phyloP scores from a whole-genome alignment of 2,329 filamentous ascomycete genomes.

The Triangularia verruculosa region DNA sequence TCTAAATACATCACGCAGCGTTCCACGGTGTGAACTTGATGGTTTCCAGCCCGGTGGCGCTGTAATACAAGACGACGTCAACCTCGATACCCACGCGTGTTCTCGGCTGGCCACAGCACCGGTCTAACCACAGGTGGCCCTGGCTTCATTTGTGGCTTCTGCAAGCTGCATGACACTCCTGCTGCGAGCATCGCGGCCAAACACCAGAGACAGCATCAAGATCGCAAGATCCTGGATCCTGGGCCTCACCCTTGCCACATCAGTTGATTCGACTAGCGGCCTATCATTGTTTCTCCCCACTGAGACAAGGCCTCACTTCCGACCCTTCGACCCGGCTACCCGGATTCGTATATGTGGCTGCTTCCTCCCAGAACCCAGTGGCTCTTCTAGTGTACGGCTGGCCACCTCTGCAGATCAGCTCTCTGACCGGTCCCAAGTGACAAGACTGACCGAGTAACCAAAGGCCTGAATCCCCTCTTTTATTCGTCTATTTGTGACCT shows the following conservation, averaged over 20 bases:
- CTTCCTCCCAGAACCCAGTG: slow-evolving; percentile 15
- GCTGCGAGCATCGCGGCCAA: slow-evolving; percentile 3
- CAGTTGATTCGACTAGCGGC: slow-evolving; percentile 10
- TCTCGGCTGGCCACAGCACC: slow-evolving; percentile 14
- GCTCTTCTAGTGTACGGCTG: slow-evolving; percentile 18
- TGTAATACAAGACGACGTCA: slow-evolving; percentile 7
- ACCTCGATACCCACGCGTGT: slow-evolving; percentile 14
- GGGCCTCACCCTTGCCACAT: background rate
- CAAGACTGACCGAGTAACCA: background rate
- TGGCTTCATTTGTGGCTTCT: slow-evolving; percentile 19
- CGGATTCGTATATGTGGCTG: slow-evolving; percentile 24
- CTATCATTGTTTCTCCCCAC: slow-evolving; percentile 9
- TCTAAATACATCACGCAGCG: slow-evolving; percentile 3
- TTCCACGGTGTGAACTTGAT: slow-evolving; percentile 7
- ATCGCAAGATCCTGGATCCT: background rate
- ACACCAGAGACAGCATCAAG: slow-evolving; percentile 4
- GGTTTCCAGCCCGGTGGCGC: slow-evolving; percentile 3
- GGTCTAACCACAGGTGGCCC: slow-evolving; percentile 7
- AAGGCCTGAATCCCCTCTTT: background rate
- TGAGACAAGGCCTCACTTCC: slow-evolving; percentile 21
- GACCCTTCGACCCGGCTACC: slow-evolving; percentile 24
- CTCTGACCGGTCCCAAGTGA: background rate
- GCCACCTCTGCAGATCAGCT: slow-evolving; percentile 9
- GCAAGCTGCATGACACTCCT: slow-evolving; percentile 23
- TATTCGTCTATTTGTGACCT: slow-evolving; percentile 12